Evolutionary conservation across 1,284 basidiomycete genomes (phyloP).

Genomic region (Cryptococcus neoformans): DNA sequence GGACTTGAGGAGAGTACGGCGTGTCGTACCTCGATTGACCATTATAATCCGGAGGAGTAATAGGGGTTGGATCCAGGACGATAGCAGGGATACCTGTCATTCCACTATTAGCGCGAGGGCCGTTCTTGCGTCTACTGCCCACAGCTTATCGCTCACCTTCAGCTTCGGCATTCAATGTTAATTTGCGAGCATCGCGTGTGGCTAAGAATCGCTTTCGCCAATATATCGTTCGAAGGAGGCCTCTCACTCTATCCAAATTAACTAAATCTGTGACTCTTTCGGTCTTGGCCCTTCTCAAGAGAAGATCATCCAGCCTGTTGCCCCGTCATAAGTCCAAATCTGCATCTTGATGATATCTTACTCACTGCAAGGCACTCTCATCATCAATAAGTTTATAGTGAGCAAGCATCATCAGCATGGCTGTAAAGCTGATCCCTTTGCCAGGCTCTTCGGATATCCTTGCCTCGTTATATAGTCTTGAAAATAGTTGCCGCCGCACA

Average conservation of each 20-base stretch:
- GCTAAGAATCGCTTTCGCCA: slow-evolving; percentile 65
- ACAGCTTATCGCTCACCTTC: slow-evolving; percentile 13
- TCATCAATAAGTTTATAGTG: slow-evolving; percentile 93
- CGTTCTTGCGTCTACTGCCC: not conserved
- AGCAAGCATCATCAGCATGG: slow-evolving; percentile 83
- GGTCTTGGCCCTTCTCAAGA: slow-evolving; percentile 69
- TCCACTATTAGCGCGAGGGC: not conserved
- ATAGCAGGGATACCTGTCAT: slow-evolving; percentile 44
- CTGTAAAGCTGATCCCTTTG: slow-evolving; percentile 83
- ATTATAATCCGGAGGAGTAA: slow-evolving; percentile 26
- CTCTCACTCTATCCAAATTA: slow-evolving; percentile 76
- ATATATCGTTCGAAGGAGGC: slow-evolving; percentile 70
- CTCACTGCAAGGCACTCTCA: slow-evolving; percentile 78
- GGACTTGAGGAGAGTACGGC: not conserved
- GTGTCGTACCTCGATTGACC: not conserved
- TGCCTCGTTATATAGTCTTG: slow-evolving; percentile 80
- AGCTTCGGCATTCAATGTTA: slow-evolving; percentile 27
- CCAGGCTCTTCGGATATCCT: slow-evolving; percentile 66
- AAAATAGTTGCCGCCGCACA: slow-evolving; percentile 65
- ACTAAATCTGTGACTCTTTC: slow-evolving; percentile 76
- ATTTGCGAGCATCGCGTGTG: slow-evolving; percentile 23
- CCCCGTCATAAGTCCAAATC: not conserved
- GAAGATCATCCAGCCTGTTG: slow-evolving; percentile 74
- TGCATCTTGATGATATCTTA: slow-evolving; percentile 8
- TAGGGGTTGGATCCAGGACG: slow-evolving; percentile 41